Percentiles rank a stretch among this genome's conserved stretches.
Evolutionary conservation across 371 early-diverging fungal species (phyloP).

Genomic region (Apophysomyces sp.): DNA sequence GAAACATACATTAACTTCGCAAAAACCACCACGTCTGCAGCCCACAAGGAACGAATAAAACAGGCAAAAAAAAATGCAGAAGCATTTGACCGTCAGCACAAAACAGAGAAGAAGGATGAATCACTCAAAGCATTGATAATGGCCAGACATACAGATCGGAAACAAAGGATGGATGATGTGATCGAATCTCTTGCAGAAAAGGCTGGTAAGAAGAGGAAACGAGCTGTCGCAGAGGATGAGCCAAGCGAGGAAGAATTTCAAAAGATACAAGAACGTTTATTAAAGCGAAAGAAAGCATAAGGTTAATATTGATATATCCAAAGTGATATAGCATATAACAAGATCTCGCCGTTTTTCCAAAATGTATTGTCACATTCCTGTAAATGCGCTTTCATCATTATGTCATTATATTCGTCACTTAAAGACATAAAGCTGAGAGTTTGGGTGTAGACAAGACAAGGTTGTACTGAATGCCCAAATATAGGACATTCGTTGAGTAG

Average conservation of each 20-base stretch:
- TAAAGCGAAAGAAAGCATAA: background rate
- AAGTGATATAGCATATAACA: too few relatives aligned
- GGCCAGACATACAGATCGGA: constrained; percentile 36
- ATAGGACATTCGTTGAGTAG: too few relatives aligned
- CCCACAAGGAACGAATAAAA: constrained; percentile 50
- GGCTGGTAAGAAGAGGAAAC: constrained; percentile 10
- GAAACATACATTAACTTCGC: constrained; percentile 51
- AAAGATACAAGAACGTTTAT: constrained; percentile 35
- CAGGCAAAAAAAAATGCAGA: constrained; percentile 55
- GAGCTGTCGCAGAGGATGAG: constrained; percentile 14
- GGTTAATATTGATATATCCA: too few relatives aligned
- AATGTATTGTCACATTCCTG: too few relatives aligned
- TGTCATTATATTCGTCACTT: too few relatives aligned
- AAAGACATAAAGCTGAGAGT: too few relatives aligned
- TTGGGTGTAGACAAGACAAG: too few relatives aligned
- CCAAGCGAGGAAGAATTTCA: constrained; percentile 69
- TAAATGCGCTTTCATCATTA: too few relatives aligned
- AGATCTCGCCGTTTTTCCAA: too few relatives aligned
- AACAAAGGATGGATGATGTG: constrained; percentile 44
- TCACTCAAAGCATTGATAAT: constrained; percentile 51
- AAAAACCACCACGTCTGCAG: constrained; percentile 50
- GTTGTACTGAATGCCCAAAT: too few relatives aligned
- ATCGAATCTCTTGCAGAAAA: constrained; percentile 45
- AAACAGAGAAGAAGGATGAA: constrained; percentile 43
- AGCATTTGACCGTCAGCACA: constrained; percentile 34